These are phyloP conservation scores for Trichocomaceae sp. DNA, from an alignment of 2,329 filamentous ascomycete species.

Conservation along the genomic window DNA sequence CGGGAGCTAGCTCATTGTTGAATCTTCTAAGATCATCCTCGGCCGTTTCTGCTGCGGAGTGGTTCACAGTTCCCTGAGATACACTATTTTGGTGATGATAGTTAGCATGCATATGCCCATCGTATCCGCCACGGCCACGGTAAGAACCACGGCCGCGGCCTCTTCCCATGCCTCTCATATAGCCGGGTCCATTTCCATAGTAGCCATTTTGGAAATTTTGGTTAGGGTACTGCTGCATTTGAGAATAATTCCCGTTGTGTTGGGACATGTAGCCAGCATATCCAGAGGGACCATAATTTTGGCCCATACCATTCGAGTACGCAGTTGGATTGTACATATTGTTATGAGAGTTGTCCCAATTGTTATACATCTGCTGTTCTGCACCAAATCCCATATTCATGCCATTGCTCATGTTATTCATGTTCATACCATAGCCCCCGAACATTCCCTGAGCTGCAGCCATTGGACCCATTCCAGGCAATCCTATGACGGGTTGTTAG, in stretches of 20 bases:
- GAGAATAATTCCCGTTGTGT: constrained; percentile 71
- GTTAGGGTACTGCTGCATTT: constrained; percentile 47
- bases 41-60: constrained; percentile 8
- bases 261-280: constrained; percentile 64
- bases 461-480: constrained; percentile 71
- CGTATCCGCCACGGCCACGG: constrained; percentile 31
- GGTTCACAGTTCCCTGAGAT: constrained; percentile 23
- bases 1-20: constrained; percentile 30
- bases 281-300: constrained; percentile 73
- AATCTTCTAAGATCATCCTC: constrained; percentile 21
- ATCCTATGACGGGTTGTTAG: constrained; percentile 48
- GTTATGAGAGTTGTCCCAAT: constrained; percentile 71
- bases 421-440: constrained; percentile 59
- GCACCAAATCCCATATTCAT: constrained; percentile 64
- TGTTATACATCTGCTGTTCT: constrained; percentile 61
- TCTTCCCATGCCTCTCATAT: constrained; percentile 53
- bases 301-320: constrained; percentile 65
- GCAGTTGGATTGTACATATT: constrained; percentile 73
- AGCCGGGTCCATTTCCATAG: constrained; percentile 65
- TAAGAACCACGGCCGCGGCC: constrained; percentile 56
- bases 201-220: constrained; percentile 69
- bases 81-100: constrained; percentile 28
- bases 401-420: constrained; percentile 74
- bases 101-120: constrained; percentile 34
- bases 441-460: constrained; percentile 44